These are phyloP conservation scores for Wickerhamomyces mucosus DNA, from an alignment of 805 yeast genomes.

Conservation along the genomic window DNA sequence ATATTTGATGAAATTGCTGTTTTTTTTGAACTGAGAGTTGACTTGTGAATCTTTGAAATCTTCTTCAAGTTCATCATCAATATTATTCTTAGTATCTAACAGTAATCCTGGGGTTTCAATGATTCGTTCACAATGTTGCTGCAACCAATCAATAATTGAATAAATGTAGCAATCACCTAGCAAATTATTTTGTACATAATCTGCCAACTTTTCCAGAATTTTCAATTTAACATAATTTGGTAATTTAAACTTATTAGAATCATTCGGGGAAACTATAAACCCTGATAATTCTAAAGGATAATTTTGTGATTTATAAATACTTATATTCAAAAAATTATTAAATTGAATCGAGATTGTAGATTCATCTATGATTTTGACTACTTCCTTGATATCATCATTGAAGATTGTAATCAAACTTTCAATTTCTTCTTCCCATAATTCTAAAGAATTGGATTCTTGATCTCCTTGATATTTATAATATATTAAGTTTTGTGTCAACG, in stretches of 20 bases:
- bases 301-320: slow-evolving; percentile 34
- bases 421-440: slow-evolving; percentile 66
- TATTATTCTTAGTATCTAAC: slow-evolving; percentile 18
- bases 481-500: slow-evolving; percentile 32
- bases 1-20: slow-evolving; percentile 10
- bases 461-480: slow-evolving; percentile 10
- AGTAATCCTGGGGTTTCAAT: slow-evolving; percentile 73
- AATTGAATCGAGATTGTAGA: slow-evolving; percentile 10
- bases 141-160: slow-evolving; percentile 70
- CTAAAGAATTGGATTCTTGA: slow-evolving; percentile 15
- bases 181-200: slow-evolving; percentile 32
- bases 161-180: slow-evolving; percentile 66
- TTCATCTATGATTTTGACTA: slow-evolving; percentile 20
- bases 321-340: slow-evolving; percentile 21
- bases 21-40: slow-evolving; percentile 1
- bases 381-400: slow-evolving; percentile 19
- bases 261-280: slow-evolving; percentile 38
- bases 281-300: slow-evolving; percentile 73
- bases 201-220: slow-evolving; percentile 37
- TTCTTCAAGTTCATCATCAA: slow-evolving; percentile 1
- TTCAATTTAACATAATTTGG: slow-evolving; percentile 64
- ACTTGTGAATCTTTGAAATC: slow-evolving; percentile 2
- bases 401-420: slow-evolving; percentile 59
- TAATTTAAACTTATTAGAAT: slow-evolving; percentile 31
- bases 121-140: slow-evolving; percentile 46